Base-by-base conservation (phyloP, 495 filamentous ascomycete genomes). In the Sordaria brevicollis region DNA sequence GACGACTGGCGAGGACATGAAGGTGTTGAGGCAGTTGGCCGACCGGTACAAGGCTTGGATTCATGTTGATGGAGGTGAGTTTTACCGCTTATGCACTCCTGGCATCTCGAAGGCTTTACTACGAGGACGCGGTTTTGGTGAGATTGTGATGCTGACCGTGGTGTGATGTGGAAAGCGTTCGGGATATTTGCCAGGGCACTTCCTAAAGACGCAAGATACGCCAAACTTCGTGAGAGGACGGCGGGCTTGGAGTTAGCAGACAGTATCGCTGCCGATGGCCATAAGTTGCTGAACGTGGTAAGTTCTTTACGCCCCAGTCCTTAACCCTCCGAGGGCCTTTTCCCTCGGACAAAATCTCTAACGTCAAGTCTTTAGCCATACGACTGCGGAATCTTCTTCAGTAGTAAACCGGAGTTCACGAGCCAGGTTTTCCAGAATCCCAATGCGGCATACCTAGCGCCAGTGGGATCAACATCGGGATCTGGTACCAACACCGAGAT, bases 241-340 rank as follows among this genome's bases (percentile, higher is more conserved):
- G 85, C 85, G 8, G 92, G 92, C 3, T 75, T 97, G n/a, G 92
- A 97, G 69, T 81, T 94, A 17, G 93, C 90, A 2, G 93, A 98
- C 76, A 96, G 92, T 37, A 91, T 98, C 37, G 87, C 91, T 0
- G 90, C 90, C 0, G 94, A 98, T 74, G 92, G 85, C 2, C 94
- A 98, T 77, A 97, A 97, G 75, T 80, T 97, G 6, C 84, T 98
- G n/a, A 97, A 97, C 72, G 93, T 96, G 33, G 86, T 89, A 78
- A 57, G 86, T 83, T 11, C 35, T 17, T 34, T 10, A 31, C 10
- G 0, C 35, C 15, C 37, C 3, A 34, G 13, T 29, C 25, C 19
- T 10, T 7, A 29, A 17, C n/a, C 67, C 38, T 37, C 43, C 8
- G 21, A 13, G 43, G 43, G 25, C 13, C 5, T 43, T 35, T 35